Percentiles rank a stretch among this genome's conserved stretches.
Evolutionary conservation across 2,329 filamentous ascomycete genomes (phyloP).

Genomic region (Calonectria hongkongensis): DNA sequence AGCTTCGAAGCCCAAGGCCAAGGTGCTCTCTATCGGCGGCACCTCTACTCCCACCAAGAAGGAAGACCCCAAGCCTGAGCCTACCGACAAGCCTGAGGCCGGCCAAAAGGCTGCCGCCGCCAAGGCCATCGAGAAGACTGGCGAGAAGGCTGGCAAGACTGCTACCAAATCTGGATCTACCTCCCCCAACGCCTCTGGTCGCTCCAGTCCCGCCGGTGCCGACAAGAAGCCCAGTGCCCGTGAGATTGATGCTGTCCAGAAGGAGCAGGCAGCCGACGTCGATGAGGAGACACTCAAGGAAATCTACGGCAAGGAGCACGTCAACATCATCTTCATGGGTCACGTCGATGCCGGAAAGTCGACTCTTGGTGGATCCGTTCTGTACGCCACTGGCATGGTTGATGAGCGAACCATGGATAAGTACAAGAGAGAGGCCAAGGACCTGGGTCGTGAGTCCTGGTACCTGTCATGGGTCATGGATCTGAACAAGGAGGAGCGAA

Average conservation of each 20-base stretch:
- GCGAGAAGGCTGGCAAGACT: constrained; percentile 73
- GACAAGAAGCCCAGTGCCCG: constrained; percentile 72
- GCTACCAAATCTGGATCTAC: constrained; percentile 78
- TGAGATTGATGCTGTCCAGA: constrained; percentile 88
- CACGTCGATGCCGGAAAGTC: constrained; percentile 99
- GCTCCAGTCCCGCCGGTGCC: constrained; percentile 84
- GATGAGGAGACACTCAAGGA: constrained; percentile 87
- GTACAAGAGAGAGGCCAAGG: constrained; percentile 97
- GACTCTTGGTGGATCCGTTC: constrained; percentile 93
- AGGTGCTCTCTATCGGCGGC: constrained; percentile 66
- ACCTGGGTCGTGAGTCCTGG: constrained; percentile 97
- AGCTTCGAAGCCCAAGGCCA: constrained; percentile 72
- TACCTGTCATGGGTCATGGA: constrained; percentile 99
- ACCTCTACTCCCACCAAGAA: constrained; percentile 61
- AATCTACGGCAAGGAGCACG: constrained; percentile 93
- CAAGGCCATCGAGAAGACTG: constrained; percentile 95
- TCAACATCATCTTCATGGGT: constrained; percentile 98
- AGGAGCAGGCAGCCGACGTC: constrained; percentile 86
- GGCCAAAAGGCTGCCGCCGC: constrained; percentile 89
- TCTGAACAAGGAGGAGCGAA: constrained; percentile 95
- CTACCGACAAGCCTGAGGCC: constrained; percentile 75
- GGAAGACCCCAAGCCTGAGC: constrained; percentile 69
- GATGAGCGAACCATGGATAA: constrained; percentile 99
- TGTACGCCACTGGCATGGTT: constrained; percentile 98
- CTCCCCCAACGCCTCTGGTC: constrained; percentile 87